Percentiles rank a stretch among this genome's conserved stretches.
These are phyloP conservation scores for Chlorella sorokiniana DNA, from an alignment of 139 green algal species.

Conservation along the genomic window DNA sequence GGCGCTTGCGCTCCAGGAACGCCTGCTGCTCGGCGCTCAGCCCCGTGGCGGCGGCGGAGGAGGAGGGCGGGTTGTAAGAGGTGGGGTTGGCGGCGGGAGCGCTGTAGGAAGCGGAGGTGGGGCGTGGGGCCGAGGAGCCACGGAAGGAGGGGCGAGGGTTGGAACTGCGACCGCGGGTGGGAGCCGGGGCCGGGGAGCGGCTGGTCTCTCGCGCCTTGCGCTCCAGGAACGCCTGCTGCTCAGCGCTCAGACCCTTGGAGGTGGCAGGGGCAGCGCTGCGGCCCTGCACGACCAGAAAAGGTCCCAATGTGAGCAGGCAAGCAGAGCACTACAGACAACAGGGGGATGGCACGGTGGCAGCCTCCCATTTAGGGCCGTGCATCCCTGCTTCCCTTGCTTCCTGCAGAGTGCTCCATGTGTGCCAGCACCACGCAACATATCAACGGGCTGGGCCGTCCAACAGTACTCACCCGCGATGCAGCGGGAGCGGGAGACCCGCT, in stretches of 20 bases:
- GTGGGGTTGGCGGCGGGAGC: neutral
- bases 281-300: no score
- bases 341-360: no score
- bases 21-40: conserved; percentile 4
- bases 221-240: conserved; percentile 23
- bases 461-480: no score
- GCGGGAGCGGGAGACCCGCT: neutral
- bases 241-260: neutral
- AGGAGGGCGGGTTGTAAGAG: neutral
- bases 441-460: no score
- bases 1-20: conserved; percentile 21
- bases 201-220: neutral
- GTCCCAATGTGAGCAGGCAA: no score
- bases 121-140: neutral
- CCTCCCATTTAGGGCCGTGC: no score
- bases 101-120: neutral
- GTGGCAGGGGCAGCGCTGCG: neutral
- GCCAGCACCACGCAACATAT: no score
- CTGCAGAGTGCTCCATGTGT: no score
- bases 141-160: neutral
- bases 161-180: neutral
- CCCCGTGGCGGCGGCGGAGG: neutral
- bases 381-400: no score
- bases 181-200: conserved; percentile 3
- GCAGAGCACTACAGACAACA: no score